phyloP scores from a whole-genome alignment of 2,329 filamentous ascomycete species.

The Chaetomium strumarium region DNA sequence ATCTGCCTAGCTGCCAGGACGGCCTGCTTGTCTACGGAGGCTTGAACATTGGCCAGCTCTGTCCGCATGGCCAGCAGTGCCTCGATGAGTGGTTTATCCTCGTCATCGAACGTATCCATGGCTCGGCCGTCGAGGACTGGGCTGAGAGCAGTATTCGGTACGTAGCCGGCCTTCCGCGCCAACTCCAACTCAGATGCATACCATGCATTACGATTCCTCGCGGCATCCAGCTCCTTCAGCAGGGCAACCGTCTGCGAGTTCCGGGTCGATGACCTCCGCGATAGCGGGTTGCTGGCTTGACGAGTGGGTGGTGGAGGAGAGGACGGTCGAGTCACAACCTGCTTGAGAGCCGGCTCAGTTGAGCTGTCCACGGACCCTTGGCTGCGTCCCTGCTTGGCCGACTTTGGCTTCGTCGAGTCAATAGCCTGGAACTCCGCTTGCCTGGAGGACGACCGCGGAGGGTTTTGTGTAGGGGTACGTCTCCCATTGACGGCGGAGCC shows the following conservation, averaged over 20 bases:
- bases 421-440: constrained; percentile 31
- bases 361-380: constrained; percentile 65
- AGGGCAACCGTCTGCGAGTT: constrained; percentile 66
- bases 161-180: constrained; percentile 84
- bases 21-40: constrained; percentile 82
- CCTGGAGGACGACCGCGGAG: constrained; percentile 26
- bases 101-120: constrained; percentile 78
- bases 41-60: constrained; percentile 85
- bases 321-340: constrained; percentile 38
- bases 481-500: constrained; percentile 51
- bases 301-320: constrained; percentile 55
- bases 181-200: constrained; percentile 92
- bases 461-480: constrained; percentile 46
- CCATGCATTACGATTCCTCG: constrained; percentile 88
- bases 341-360: constrained; percentile 49
- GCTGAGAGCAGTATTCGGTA: constrained; percentile 62
- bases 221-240: constrained; percentile 78
- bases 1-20: constrained; percentile 80
- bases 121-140: constrained; percentile 70
- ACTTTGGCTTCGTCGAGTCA: constrained; percentile 35
- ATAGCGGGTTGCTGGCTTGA: constrained; percentile 52
- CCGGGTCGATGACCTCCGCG: constrained; percentile 53
- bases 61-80: constrained; percentile 86
- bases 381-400: constrained; percentile 48
- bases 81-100: constrained; percentile 87